These are phyloP conservation scores for Fusarium chaquense DNA, from an alignment of 2,329 filamentous ascomycete genomes.

Conservation along the genomic window DNA sequence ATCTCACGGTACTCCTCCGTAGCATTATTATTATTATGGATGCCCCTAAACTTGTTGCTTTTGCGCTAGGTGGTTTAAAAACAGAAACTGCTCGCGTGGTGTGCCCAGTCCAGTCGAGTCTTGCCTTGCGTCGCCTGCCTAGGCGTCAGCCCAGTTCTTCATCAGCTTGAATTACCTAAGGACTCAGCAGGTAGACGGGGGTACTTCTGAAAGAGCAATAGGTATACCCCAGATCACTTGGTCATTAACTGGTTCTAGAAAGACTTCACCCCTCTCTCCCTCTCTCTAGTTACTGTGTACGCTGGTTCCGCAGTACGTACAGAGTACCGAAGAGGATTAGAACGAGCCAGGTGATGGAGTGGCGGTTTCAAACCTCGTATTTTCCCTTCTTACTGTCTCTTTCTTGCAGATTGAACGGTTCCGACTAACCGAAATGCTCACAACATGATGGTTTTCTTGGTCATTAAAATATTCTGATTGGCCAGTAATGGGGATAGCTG, in stretches of 20 bases:
- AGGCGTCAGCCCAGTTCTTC: not conserved
- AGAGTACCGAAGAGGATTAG: constrained; percentile 8
- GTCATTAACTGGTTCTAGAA: constrained; percentile 12
- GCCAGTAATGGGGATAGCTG: not conserved
- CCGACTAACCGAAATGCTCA: constrained; percentile 21
- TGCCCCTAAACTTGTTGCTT: constrained; percentile 13
- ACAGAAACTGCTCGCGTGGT: constrained; percentile 45
- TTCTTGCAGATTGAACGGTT: constrained; percentile 5
- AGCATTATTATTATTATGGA: constrained; percentile 14
- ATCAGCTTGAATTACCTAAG: not conserved
- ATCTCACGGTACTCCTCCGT: constrained; percentile 3
- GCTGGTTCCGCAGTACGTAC: not conserved
- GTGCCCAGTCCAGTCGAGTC: constrained; percentile 1
- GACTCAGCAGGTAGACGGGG: not conserved
- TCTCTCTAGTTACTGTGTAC: not conserved
- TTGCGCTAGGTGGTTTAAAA: constrained; percentile 29
- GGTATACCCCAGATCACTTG: constrained; percentile 2
- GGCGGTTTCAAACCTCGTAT: constrained; percentile 36
- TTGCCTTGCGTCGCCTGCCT: not conserved
- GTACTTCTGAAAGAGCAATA: not conserved
- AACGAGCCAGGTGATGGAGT: constrained; percentile 4
- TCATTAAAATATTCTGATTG: constrained; percentile 14
- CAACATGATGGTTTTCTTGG: not conserved
- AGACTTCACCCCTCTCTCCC: constrained; percentile 7
- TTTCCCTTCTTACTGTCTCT: not conserved